Base-by-base conservation (phyloP, 345 rosid genomes). In the Salix exigua region DNA sequence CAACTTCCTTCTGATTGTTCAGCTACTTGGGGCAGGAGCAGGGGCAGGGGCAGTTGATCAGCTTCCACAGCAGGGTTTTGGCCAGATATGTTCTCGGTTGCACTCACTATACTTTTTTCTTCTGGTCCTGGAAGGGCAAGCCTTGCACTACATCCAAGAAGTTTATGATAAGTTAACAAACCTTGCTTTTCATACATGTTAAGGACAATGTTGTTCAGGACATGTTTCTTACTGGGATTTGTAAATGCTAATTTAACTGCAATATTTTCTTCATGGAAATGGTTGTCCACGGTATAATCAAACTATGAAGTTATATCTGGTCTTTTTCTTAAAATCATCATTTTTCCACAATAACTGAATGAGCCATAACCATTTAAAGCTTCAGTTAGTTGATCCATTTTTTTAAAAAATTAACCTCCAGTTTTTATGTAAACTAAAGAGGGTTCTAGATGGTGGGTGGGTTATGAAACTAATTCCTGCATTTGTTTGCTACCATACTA, bases 71-170 rank as follows among this genome's bases (percentile, higher is more conserved):
- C 53, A 72, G 87, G 77, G 82, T 73, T 85, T 80, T 74, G 78
- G 65, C 77, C 79, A 62, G 84, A 70, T 37, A 75, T 82, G 76
- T 38, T 81, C 82, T 72, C 71, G 68, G 78, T 70, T 66, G 89
- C 75, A 79, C 75, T 79, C 48, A 89, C 85, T 77, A 89, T 81
- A 72, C 83, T 75, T 79, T 82, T 91, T 71, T 91, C 96, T 73
- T 90, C 97, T 72, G 96, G 91, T 17, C 91, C 97, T 58, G 97
- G 96, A 77, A 95, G 86, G 35, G 97, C 88, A 76, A 95, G 93
- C 78, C 97, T 91, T 77, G 97, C 97, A 80, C 99, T 95, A 88
- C 87, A 77, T 70, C 46, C 70, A 80, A 65, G 44, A 82, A 64
- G 42, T 55, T 64, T 50, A 19, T 31, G 48, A 70, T 70, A 71